Evolutionary conservation across 495 filamentous ascomycete genomes (phyloP), one percentile per base, ranked within the genome.

Genomic region (Extremus antarcticus): DNA sequence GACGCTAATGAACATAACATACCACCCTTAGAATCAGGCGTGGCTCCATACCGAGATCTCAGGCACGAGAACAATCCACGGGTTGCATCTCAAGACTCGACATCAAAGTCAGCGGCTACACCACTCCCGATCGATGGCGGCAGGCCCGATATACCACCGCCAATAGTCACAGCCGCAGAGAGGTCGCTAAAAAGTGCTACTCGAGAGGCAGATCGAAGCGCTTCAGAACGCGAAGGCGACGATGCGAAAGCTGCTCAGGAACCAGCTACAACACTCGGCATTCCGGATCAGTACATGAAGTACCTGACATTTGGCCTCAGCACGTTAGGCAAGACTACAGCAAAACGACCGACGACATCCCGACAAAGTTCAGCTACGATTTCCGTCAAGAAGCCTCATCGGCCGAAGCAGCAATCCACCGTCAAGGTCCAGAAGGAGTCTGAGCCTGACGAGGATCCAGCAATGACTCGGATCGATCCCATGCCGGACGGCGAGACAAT

Each of bases 211-310:
- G 57, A 47, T 41, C n/a, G 20, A 7, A 46, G 51, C 48, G 3
- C 25, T 45, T 21, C 41, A 7, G 13, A 48, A 21, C 9, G 23
- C 8, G 20, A 11, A 9, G 20, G 25, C 10, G 21, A 25, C 13
- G 21, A 48, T 23, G 46, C 23, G 9, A 17, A 8, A 3, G 21
- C 20, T 3, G 23, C 65, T 16, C 65, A 59, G 2, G 60, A 71
- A 16, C 60, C 70, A 13, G 68, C 69, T 16, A 68, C 69, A 8
- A 76, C 78, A 47, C 60, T 76, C 24, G 71, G 73, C 24, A 73
- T 66, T 29, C 67, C 70, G 19, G 66, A 69, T 23, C 65, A 63
- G 45, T 67, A 69, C 41, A 78, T 81, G 70, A 82, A 79, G 57
- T 81, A 80, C 56, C 64, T 82, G 40, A 81, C 78, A 19, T 49